Evolutionary conservation across 1,284 basidiomycete genomes (phyloP).

Genomic region (Leccinum variabile): DNA sequence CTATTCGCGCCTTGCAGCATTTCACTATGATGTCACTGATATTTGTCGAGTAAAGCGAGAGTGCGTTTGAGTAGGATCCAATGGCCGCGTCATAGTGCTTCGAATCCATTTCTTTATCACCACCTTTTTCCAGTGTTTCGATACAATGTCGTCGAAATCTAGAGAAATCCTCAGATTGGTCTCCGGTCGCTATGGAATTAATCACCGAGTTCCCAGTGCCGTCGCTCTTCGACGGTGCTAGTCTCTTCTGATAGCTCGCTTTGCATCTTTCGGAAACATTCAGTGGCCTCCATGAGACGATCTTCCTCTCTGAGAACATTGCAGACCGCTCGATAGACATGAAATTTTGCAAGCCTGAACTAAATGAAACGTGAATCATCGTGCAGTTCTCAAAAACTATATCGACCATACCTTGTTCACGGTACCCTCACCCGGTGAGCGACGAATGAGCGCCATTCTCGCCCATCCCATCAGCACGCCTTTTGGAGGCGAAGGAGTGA

Average conservation of each 20-base stretch:
- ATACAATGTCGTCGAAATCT: neutral
- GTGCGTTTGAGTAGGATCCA: neutral
- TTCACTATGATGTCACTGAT: too few species aligned
- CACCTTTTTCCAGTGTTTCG: neutral
- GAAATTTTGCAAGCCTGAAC: neutral
- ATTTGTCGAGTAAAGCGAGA: neutral
- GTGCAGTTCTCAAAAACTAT: neutral
- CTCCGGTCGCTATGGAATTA: neutral
- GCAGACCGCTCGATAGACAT: neutral
- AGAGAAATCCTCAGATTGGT: neutral
- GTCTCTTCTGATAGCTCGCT: neutral
- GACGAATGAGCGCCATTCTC: too few species aligned
- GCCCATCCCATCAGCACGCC: too few species aligned
- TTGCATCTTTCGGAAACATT: neutral
- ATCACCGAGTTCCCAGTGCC: neutral
- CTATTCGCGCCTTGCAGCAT: too few species aligned
- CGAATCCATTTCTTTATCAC: neutral
- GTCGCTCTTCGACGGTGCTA: neutral
- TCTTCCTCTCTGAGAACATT: neutral
- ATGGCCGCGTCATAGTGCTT: neutral
- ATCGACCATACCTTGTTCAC: neutral
- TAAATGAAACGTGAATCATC: neutral
- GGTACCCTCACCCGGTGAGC: neutral
- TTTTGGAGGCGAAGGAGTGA: too few species aligned
- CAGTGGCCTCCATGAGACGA: neutral